phyloP scores from a whole-genome alignment of 768 basidiomycete species.

The Naganishia friedmannii region DNA sequence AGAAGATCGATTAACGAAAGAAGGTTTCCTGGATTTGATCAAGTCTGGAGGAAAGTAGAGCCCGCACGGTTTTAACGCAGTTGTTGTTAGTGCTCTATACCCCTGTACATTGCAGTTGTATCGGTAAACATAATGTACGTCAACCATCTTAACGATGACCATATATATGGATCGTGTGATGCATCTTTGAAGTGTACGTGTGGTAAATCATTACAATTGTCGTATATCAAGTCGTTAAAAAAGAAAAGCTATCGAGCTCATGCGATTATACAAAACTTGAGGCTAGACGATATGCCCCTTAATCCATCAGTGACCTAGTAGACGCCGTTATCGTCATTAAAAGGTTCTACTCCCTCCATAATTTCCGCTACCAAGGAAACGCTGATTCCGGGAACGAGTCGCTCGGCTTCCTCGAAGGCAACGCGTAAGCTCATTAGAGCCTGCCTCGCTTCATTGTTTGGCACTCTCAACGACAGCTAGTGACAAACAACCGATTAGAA shows the following conservation, averaged over 20 bases:
- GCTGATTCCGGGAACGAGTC: constrained; percentile 90
- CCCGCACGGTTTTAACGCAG: not conserved
- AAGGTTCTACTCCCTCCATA: constrained; percentile 51
- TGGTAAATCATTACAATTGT: constrained; percentile 2
- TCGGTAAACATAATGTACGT: not conserved
- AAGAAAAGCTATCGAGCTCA: constrained; percentile 2
- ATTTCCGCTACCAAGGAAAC: constrained; percentile 87
- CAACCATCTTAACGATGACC: not conserved
- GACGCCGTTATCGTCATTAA: constrained; percentile 37
- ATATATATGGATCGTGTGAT: not conserved
- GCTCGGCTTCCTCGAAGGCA: constrained; percentile 91
- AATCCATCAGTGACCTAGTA: constrained; percentile 1
- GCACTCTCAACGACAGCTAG: constrained; percentile 86
- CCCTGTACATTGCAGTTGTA: constrained; percentile 9
- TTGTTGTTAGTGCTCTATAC: not conserved
- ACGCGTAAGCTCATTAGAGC: constrained; percentile 80
- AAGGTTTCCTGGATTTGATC: constrained; percentile 53
- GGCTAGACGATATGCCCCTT: not conserved
- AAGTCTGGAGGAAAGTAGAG: constrained; percentile 33
- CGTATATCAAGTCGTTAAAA: not conserved
- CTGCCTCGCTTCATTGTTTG: constrained; percentile 84
- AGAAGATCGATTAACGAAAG: constrained; percentile 50
- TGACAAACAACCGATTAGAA: not conserved
- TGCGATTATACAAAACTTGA: not conserved
- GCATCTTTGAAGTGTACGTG: not conserved